Evolutionary conservation across 2,329 filamentous ascomycete genomes (phyloP).

Genomic region (Diplocarpon mali): DNA sequence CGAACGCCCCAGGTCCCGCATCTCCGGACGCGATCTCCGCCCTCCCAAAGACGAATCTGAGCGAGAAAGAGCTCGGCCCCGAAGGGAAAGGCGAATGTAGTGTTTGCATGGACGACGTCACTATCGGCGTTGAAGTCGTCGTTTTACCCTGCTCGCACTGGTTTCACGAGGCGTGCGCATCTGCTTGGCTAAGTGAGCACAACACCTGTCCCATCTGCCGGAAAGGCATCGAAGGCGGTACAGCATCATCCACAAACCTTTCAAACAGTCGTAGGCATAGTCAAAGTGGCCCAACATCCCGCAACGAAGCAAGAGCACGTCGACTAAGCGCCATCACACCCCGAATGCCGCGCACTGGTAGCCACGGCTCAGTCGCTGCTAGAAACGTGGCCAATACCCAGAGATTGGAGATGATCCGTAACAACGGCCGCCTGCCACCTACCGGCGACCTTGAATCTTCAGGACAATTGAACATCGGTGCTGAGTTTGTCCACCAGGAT

Average conservation of each 20-base stretch:
- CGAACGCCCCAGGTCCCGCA: conserved; percentile 74
- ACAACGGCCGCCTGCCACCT: conserved; percentile 13
- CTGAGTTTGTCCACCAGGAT: not conserved
- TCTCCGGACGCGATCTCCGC: conserved; percentile 61
- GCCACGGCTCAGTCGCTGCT: conserved; percentile 8
- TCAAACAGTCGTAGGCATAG: conserved; percentile 10
- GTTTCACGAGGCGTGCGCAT: conserved; percentile 80
- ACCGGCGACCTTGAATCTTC: conserved; percentile 9
- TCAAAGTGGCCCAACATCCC: conserved; percentile 5
- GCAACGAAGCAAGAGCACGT: conserved; percentile 11
- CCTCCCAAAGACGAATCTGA: conserved; percentile 60
- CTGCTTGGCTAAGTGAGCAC: conserved; percentile 77
- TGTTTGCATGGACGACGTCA: conserved; percentile 85
- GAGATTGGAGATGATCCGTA: conserved; percentile 19
- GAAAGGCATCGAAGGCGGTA: conserved; percentile 27
- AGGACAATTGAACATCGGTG: conserved; percentile 6
- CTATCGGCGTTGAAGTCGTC: conserved; percentile 60
- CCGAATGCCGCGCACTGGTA: conserved; percentile 6
- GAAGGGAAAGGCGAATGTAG: conserved; percentile 71
- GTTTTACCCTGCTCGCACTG: conserved; percentile 82
- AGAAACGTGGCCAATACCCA: conserved; percentile 16
- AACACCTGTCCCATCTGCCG: conserved; percentile 85
- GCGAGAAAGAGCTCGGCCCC: conserved; percentile 54
- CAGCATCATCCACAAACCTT: conserved; percentile 6
- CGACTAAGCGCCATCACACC: conserved; percentile 10